Percentiles rank a stretch among this genome's conserved stretches.
phyloP scores from a whole-genome alignment of 2,329 filamentous ascomycete genomes.

The Microdochium paspali region DNA sequence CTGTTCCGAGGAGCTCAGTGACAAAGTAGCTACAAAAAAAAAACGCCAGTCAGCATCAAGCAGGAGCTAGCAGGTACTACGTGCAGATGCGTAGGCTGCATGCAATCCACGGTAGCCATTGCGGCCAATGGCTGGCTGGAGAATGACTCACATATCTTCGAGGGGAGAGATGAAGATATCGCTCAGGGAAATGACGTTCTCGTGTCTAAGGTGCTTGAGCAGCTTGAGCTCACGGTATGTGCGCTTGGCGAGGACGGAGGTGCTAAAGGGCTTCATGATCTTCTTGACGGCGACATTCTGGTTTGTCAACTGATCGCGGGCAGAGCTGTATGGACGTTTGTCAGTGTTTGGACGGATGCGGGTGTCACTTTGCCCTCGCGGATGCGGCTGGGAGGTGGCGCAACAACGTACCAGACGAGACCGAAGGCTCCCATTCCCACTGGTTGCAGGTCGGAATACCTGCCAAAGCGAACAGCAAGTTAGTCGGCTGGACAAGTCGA shows the following conservation, averaged over 20 bases:
- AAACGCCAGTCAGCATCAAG: background rate
- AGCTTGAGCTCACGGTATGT: conserved; percentile 97
- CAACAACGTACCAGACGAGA: conserved; percentile 72
- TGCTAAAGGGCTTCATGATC: conserved; percentile 99
- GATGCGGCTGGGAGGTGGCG: conserved; percentile 1
- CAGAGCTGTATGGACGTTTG: conserved; percentile 58
- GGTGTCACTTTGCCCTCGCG: no score
- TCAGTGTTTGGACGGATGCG: conserved; percentile 11
- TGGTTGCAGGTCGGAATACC: conserved; percentile 95
- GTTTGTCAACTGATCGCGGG: conserved; percentile 92
- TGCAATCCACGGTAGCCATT: no score
- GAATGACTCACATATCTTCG: conserved; percentile 94
- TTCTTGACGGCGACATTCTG: conserved; percentile 99
- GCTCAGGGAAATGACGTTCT: conserved; percentile 98
- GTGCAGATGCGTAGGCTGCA: no score
- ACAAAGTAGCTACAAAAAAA: conserved; percentile 74
- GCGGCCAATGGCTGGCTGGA: no score
- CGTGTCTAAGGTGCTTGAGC: conserved; percentile 90
- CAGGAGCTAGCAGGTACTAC: background rate
- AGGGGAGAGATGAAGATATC: conserved; percentile 99
- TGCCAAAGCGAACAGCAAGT: conserved; percentile 26
- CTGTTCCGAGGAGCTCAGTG: conserved; percentile 92
- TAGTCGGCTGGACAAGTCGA: conserved; percentile 10
- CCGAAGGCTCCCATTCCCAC: conserved; percentile 99
- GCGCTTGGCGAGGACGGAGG: conserved; percentile 93